phyloP scores from a whole-genome alignment of 164 flowering plant genomes.

The Piper longum region DNA sequence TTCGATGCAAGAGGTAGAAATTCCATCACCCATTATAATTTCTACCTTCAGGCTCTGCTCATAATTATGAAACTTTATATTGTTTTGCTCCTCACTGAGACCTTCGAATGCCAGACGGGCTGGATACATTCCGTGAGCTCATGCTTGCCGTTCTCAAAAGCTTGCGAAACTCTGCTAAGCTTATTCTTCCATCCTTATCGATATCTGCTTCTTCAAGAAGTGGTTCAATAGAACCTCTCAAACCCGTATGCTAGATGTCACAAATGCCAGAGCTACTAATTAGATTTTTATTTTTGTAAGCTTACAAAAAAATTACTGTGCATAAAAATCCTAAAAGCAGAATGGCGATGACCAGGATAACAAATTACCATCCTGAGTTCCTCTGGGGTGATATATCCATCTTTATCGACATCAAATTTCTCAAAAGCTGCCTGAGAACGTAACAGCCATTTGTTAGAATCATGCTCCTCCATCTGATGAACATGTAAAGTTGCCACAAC shows the following conservation, averaged over 20 bases:
- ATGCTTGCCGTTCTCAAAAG: constrained; percentile 89
- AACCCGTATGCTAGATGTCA: constrained; percentile 59
- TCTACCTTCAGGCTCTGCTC: background rate
- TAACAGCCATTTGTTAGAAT: constrained; percentile 71
- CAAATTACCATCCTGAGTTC: constrained; percentile 69
- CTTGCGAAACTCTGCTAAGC: constrained; percentile 80
- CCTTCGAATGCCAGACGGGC: constrained; percentile 25
- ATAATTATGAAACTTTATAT: background rate
- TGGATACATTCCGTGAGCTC: constrained; percentile 34
- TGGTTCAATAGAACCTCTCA: constrained; percentile 82
- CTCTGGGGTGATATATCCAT: constrained; percentile 86
- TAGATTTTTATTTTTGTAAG: background rate
- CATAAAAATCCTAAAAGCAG: too few species aligned
- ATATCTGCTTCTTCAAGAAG: constrained; percentile 95
- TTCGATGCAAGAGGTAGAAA: background rate
- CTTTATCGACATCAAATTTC: constrained; percentile 86
- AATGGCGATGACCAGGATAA: background rate
- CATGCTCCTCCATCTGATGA: constrained; percentile 83
- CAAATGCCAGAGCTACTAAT: background rate
- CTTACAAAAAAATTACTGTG: background rate
- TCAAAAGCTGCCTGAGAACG: constrained; percentile 84
- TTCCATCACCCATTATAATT: background rate
- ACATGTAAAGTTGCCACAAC: constrained; percentile 94
- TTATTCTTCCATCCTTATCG: constrained; percentile 93
- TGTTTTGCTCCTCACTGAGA: constrained; percentile 21